Conservation (phyloP, 2,329 filamentous ascomycete species). For the Cladosporium halotolerans region DNA sequence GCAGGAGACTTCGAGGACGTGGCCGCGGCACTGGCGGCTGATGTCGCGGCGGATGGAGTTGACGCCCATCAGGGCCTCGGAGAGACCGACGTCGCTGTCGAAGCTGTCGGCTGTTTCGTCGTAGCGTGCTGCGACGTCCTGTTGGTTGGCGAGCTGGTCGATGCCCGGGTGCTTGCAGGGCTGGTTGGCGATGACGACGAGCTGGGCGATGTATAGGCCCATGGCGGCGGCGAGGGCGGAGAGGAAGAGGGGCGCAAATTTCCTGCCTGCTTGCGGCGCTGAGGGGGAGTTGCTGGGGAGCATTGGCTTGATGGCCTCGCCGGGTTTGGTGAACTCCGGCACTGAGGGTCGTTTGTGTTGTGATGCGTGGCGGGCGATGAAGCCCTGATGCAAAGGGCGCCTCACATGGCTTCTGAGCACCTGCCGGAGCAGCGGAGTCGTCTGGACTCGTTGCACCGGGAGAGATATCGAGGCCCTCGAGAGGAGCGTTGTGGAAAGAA, state of each 20-base stretch:
- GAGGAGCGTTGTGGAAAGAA: too few species aligned
- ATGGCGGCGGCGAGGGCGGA: slow-evolving; percentile 33
- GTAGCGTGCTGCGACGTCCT: slow-evolving; percentile 41
- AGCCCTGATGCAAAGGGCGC: not conserved
- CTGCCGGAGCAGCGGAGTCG: not conserved
- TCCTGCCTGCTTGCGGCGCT: not conserved
- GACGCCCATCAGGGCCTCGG: slow-evolving; percentile 39
- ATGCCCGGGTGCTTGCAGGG: slow-evolving; percentile 21
- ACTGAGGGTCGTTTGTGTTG: not conserved
- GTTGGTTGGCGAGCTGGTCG: slow-evolving; percentile 23
- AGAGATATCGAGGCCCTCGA: too few species aligned
- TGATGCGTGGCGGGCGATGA: not conserved
- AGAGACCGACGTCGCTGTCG: slow-evolving; percentile 41
- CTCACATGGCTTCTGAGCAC: not conserved
- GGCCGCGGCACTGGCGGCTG: slow-evolving; percentile 35
- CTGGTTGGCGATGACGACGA: slow-evolving; percentile 30
- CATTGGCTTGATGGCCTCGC: slow-evolving; percentile 1
- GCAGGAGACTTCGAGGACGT: slow-evolving; percentile 45
- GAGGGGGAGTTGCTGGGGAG: not conserved
- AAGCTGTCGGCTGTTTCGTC: slow-evolving; percentile 40
- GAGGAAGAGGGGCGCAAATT: slow-evolving; percentile 17
- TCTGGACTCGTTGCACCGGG: too few species aligned
- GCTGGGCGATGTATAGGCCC: slow-evolving; percentile 35
- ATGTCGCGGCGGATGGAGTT: slow-evolving; percentile 36
- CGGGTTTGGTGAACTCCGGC: too few species aligned